Percentiles rank a stretch among this genome's conserved stretches.
Evolutionary conservation across 2,329 filamentous ascomycete genomes (phyloP).

Genomic region (Trichoderma sp.): DNA sequence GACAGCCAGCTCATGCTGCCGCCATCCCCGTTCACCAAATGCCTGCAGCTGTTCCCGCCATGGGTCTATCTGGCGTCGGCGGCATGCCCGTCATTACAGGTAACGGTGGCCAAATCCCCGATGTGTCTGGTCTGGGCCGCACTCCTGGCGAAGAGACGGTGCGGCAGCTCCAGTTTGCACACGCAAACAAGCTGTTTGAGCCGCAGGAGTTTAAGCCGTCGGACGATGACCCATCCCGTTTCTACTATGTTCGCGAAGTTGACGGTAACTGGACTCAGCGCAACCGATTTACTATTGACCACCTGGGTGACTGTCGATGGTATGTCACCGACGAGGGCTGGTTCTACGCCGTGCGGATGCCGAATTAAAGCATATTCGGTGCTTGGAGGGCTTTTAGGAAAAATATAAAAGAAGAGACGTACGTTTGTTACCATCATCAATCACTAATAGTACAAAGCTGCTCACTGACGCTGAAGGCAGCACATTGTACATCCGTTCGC

Average conservation of each 20-base stretch:
- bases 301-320: slow-evolving; percentile 61
- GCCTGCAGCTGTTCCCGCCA: slow-evolving; percentile 34
- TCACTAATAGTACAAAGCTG: background rate
- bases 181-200: slow-evolving; percentile 55
- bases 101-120: slow-evolving; percentile 48
- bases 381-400: background rate
- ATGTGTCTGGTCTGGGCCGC: slow-evolving; percentile 57
- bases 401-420: background rate
- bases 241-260: slow-evolving; percentile 65
- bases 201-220: slow-evolving; percentile 66
- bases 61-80: slow-evolving; percentile 36
- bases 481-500: background rate
- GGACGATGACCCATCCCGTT: slow-evolving; percentile 62
- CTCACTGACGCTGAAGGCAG: background rate
- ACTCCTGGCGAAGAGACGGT: slow-evolving; percentile 53
- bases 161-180: slow-evolving; percentile 54
- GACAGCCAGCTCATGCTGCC: slow-evolving; percentile 34
- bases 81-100: slow-evolving; percentile 46
- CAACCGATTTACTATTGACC: slow-evolving; percentile 63
- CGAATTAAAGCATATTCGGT: slow-evolving; percentile 37
- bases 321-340: slow-evolving; percentile 60
- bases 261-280: slow-evolving; percentile 64
- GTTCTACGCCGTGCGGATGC: slow-evolving; percentile 64
- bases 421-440: background rate
- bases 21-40: slow-evolving; percentile 36